These are phyloP conservation scores for Penicillium pancosmium DNA, from an alignment of 495 filamentous ascomycete genomes.

Conservation along the genomic window DNA sequence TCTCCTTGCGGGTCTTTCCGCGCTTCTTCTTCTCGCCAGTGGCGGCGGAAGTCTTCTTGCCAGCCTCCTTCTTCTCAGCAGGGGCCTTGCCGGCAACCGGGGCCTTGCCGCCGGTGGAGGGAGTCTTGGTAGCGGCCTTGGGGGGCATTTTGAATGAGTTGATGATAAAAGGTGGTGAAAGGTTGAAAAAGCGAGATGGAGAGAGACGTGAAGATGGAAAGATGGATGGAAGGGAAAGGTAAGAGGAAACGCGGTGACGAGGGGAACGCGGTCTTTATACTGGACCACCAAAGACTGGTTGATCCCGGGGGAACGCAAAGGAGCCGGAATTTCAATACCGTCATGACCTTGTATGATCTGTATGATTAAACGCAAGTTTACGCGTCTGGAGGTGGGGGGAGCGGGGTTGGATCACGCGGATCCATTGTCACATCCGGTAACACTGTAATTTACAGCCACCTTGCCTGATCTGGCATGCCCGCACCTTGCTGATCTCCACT, in stretches of 20 bases:
- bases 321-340: conserved; percentile 56
- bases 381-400: conserved; percentile 28
- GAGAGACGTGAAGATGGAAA: conserved; percentile 34
- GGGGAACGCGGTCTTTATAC: conserved; percentile 57
- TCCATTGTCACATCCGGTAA: conserved; percentile 8
- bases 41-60: conserved; percentile 94
- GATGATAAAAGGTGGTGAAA: conserved; percentile 21
- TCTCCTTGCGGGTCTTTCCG: conserved; percentile 99
- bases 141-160: conserved; percentile 77
- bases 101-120: conserved; percentile 94
- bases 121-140: conserved; percentile 95
- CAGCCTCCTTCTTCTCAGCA: conserved; percentile 98
- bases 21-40: conserved; percentile 99
- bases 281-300: conserved; percentile 43
- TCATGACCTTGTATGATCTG: conserved; percentile 49
- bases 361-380: conserved; percentile 45
- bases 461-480: conserved; percentile 33
- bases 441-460: conserved; percentile 30
- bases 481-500: conserved; percentile 32
- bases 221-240: conserved; percentile 43
- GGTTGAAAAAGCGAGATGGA: conserved; percentile 29
- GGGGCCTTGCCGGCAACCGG: conserved; percentile 82
- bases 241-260: conserved; percentile 48
- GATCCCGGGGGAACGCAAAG: conserved; percentile 46
- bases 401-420: conserved; percentile 24